Evolutionary conservation across 1,139 yeast genomes (phyloP).

Genomic region (Pneumocystis sp.): DNA sequence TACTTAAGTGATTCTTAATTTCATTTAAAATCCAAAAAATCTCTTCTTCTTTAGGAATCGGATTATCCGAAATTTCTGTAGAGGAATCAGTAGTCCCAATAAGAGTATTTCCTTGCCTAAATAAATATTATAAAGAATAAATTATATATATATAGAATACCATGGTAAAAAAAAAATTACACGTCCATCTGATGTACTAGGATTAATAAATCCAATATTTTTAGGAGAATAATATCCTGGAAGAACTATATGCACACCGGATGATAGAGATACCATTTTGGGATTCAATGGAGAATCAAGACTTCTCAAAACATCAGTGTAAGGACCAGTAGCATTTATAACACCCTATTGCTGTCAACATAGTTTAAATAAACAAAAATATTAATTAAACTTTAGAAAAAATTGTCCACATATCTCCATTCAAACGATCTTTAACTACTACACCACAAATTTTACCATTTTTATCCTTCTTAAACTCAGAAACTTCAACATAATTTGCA

Average conservation of each 20-base stretch:
- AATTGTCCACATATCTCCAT: slow-evolving; percentile 8
- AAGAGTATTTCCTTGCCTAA: slow-evolving; percentile 40
- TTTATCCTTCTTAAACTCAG: slow-evolving; percentile 49
- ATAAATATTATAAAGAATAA: neutral
- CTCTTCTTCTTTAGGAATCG: slow-evolving; percentile 78
- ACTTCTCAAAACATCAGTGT: slow-evolving; percentile 67
- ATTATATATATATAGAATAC: slow-evolving; percentile 44
- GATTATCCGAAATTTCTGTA: slow-evolving; percentile 46
- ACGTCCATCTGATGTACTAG: slow-evolving; percentile 86
- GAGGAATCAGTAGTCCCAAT: slow-evolving; percentile 93
- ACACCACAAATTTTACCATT: slow-evolving; percentile 60
- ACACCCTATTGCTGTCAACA: slow-evolving; percentile 46
- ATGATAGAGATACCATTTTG: slow-evolving; percentile 82
- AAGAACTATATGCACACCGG: slow-evolving; percentile 83
- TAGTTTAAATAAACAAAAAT: slow-evolving; percentile 25
- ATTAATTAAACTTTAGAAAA: slow-evolving; percentile 12
- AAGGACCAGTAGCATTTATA: slow-evolving; percentile 92
- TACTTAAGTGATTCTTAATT: slow-evolving; percentile 63
- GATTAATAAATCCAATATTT: slow-evolving; percentile 79
- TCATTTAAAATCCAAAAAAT: slow-evolving; percentile 78
- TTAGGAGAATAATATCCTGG: slow-evolving; percentile 88
- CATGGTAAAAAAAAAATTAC: slow-evolving; percentile 95
- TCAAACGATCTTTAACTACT: slow-evolving; percentile 43
- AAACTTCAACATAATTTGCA: slow-evolving; percentile 72
- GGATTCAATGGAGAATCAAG: slow-evolving; percentile 52